These are phyloP conservation scores for Rhodotorula graminis DNA, from an alignment of 768 basidiomycete genomes.

Conservation along the genomic window DNA sequence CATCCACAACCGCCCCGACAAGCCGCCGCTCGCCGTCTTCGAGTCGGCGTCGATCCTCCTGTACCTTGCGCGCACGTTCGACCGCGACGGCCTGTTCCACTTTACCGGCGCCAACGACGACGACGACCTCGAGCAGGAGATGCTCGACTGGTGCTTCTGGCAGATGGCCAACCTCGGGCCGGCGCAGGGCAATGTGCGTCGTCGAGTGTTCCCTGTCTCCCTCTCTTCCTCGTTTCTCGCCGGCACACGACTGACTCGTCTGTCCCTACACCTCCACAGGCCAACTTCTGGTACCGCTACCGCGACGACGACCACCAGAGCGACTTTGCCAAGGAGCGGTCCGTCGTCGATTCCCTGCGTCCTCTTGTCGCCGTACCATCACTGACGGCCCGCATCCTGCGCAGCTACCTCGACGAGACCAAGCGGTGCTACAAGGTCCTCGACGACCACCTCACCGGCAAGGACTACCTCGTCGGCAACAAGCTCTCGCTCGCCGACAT, in stretches of 20 bases:
- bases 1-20: constrained; percentile 15
- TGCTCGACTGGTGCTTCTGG: constrained; percentile 23
- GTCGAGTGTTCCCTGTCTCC: no score
- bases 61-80: constrained; percentile 27
- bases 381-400: neutral
- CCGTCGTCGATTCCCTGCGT: neutral
- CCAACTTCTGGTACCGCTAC: constrained; percentile 7
- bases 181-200: neutral
- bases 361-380: no score
- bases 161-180: constrained; percentile 15
- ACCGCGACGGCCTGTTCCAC: neutral
- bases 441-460: constrained; percentile 11
- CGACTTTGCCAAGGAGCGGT: neutral
- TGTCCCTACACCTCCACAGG: neutral
- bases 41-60: constrained; percentile 21
- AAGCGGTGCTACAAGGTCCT: constrained; percentile 16
- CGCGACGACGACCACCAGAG: neutral
- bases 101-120: constrained; percentile 19
- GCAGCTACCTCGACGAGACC: constrained; percentile 3
- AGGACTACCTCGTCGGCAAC: constrained; percentile 22
- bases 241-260: no score
- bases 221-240: no score
- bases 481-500: constrained; percentile 22
- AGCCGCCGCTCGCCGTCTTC: neutral
- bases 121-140: constrained; percentile 13